Base-by-base conservation (phyloP, 202 grass and related monocot genomes). In the Elaeis oleifera region DNA sequence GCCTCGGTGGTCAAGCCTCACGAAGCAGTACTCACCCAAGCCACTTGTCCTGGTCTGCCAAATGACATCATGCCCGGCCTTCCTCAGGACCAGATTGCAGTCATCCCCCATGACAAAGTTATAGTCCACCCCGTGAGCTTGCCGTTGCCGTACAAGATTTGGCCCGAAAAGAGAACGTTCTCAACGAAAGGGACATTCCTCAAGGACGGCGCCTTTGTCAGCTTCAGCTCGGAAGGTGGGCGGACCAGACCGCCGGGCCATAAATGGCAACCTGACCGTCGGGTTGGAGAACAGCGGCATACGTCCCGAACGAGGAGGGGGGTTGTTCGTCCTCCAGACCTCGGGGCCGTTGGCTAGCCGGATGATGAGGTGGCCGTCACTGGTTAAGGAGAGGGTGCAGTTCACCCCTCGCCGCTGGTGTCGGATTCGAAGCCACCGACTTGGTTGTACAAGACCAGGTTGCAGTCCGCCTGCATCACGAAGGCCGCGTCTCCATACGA, bases 271-370 rank as follows among this genome's bases (percentile, higher is more conserved):
- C 49, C 25, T 53, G 2, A 9, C 69, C 69, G 25, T 72, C 69
- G 5, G 69, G 69, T 5, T 49, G n/a, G 56, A 72, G 25, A 4
- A 71, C 69, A 23, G 70, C 70, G 9, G 70, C 70, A 49, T 72
- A 62, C 22, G 17, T 7, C 31, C 31, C 31, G 1, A 1, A 1
- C 6, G 0, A 0, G 31, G 5, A 7, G 5, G 0, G 31, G 6
- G 8, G 31, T 7, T 32, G 6, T 1, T 1, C 3, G 31, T 27
- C 4, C 0, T 32, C 31, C 31, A 32, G 31, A 32, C 31, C 0
- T 0, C 8, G 31, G 31, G 1, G 31, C 31, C 31, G 31, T 1
- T 6, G 70, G 17, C 4, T 5, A 19, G 53, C 48, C 23, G 32
- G 58, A 54, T 53, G 26, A 54, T 23, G 50, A 72, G 26, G 49